These are phyloP conservation scores for Echria macrotheca DNA, from an alignment of 495 filamentous ascomycete species.

Conservation along the genomic window DNA sequence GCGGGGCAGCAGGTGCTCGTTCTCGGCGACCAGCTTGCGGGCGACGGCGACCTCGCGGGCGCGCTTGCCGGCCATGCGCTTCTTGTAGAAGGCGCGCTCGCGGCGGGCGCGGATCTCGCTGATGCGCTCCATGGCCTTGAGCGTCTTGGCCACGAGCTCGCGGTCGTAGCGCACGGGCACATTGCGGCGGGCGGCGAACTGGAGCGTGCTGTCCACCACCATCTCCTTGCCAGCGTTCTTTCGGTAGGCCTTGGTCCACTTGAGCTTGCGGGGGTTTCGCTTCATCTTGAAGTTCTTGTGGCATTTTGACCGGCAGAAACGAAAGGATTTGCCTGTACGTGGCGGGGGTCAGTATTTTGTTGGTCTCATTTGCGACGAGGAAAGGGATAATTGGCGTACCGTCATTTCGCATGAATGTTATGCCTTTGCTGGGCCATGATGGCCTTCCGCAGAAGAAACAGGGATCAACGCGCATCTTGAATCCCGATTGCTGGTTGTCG, in stretches of 20 bases:
- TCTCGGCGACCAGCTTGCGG: constrained; percentile 81
- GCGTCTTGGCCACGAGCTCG: constrained; percentile 76
- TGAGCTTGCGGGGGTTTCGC: constrained; percentile 70
- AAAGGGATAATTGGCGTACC: constrained; percentile 34
- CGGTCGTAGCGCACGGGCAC: constrained; percentile 93
- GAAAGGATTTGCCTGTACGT: constrained; percentile 55
- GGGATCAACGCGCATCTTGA: constrained; percentile 60
- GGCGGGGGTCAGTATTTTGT: constrained; percentile 1
- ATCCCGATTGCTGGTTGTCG: constrained; percentile 15
- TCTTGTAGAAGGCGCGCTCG: constrained; percentile 88
- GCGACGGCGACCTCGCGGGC: constrained; percentile 70
- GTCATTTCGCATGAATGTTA: constrained; percentile 67
- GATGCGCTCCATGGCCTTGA: constrained; percentile 88
- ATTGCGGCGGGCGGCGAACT: constrained; percentile 89
- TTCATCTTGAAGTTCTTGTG: constrained; percentile 99
- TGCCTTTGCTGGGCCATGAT: constrained; percentile 83
- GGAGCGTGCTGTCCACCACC: constrained; percentile 88
- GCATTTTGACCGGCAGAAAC: constrained; percentile 82
- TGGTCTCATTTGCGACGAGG: neutral
- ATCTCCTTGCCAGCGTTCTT: constrained; percentile 81
- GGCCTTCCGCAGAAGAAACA: constrained; percentile 87
- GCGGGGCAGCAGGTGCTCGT: constrained; percentile 77
- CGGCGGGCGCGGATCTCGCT: constrained; percentile 76
- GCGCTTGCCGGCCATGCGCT: constrained; percentile 83
- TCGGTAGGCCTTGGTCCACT: constrained; percentile 83